phyloP scores from a whole-genome alignment of 2,329 filamentous ascomycete species.

The Aspergillus sp. region DNA sequence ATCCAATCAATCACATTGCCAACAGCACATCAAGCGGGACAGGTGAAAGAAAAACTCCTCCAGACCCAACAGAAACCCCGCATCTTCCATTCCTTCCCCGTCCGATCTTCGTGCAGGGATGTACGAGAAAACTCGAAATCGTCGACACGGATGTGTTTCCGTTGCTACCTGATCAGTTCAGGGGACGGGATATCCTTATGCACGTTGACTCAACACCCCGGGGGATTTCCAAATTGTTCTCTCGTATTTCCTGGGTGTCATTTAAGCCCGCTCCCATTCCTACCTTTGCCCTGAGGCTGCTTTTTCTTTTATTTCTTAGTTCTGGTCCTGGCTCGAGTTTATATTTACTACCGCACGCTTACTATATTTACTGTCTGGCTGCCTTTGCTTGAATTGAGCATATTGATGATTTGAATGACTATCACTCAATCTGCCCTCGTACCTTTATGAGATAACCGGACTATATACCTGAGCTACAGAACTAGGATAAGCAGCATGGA shows the following conservation, averaged over 20 bases:
- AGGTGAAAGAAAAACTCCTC: not conserved
- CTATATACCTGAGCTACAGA: not conserved
- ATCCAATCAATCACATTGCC: not conserved
- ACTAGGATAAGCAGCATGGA: constrained; percentile 19
- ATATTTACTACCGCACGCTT: not conserved
- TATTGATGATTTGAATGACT: not conserved
- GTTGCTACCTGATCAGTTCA: constrained; percentile 9
- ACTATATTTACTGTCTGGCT: not conserved
- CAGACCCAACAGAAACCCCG: constrained; percentile 1
- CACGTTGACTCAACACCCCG: not conserved
- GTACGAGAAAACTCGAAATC: not conserved
- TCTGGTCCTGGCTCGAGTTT: not conserved
- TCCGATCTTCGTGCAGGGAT: constrained; percentile 4
- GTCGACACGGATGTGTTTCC: constrained; percentile 3
- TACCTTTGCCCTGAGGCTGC: not conserved
- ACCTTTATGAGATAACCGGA: not conserved
- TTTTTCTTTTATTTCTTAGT: too few species aligned
- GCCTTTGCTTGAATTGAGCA: too few species aligned
- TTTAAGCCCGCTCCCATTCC: not conserved
- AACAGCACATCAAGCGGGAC: not conserved
- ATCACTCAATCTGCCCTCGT: not conserved
- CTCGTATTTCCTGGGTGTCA: not conserved
- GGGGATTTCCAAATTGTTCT: not conserved
- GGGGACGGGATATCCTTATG: not conserved
- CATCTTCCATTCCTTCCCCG: not conserved